A percentile compares a stretch with the other conserved stretches of the same genome.
phyloP scores from a whole-genome alignment of 2,329 filamentous ascomycete genomes.

The Cryphonectria carpinicola region DNA sequence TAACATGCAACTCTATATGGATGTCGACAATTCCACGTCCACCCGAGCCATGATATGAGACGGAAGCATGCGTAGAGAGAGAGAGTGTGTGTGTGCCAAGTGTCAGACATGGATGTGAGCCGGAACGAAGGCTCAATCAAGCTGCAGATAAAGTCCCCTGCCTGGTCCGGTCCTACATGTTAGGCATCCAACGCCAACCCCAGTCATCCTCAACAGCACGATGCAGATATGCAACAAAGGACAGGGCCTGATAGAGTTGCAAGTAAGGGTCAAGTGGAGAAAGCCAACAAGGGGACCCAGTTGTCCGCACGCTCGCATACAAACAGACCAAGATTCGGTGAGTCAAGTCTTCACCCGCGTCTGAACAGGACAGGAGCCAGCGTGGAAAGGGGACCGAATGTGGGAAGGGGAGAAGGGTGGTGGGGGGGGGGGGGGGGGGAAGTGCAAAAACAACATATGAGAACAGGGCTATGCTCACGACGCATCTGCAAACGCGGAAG shows the following conservation, averaged over 20 bases:
- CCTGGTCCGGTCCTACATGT: conserved; percentile 16
- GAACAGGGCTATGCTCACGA: conserved; percentile 22
- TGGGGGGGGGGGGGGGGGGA: background rate
- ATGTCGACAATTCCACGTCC: background rate
- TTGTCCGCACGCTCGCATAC: conserved; percentile 3
- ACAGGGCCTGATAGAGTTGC: conserved; percentile 8
- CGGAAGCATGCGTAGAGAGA: conserved; percentile 4
- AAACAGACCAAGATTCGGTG: conserved; percentile 23
- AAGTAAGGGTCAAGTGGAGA: conserved; percentile 25
- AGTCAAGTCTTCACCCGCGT: conserved; percentile 8
- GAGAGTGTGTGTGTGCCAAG: conserved; percentile 1
- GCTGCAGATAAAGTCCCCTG: conserved; percentile 20
- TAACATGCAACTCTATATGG: conserved; percentile 20
- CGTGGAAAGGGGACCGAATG: background rate
- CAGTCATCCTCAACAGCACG: conserved; percentile 8
- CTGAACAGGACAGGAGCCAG: background rate
- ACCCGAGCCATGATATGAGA: conserved; percentile 8
- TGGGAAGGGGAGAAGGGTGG: no score
- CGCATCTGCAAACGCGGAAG: conserved; percentile 9
- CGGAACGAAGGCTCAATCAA: conserved; percentile 22
- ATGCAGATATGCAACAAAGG: conserved; percentile 19
- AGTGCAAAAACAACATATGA: conserved; percentile 7
- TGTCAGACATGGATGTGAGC: conserved; percentile 11
- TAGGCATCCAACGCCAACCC: conserved; percentile 19
- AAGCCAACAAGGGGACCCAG: conserved; percentile 9